These are phyloP conservation scores for Letharia lupina DNA, from an alignment of 495 filamentous ascomycete species.

Conservation along the genomic window DNA sequence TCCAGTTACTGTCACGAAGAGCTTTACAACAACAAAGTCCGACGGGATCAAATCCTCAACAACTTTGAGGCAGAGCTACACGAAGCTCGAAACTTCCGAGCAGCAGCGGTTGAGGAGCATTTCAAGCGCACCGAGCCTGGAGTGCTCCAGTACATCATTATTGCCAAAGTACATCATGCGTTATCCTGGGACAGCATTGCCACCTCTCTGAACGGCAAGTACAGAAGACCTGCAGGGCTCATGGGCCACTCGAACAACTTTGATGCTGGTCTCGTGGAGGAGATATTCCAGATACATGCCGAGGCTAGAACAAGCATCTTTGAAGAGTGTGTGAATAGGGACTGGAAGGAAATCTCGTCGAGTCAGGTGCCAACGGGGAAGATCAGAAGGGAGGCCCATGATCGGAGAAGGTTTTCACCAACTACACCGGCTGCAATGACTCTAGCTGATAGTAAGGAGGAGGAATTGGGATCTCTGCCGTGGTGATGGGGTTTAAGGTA, in stretches of 20 bases:
- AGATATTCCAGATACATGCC: conserved; percentile 1
- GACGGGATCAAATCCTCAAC: conserved; percentile 1
- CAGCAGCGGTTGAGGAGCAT: background rate
- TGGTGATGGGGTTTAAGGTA: background rate
- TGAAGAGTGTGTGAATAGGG: background rate
- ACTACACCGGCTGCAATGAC: background rate
- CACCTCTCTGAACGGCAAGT: background rate
- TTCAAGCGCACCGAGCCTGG: background rate
- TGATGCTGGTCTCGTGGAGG: background rate
- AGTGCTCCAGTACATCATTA: conserved; percentile 3
- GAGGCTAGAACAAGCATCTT: background rate
- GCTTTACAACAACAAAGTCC: background rate
- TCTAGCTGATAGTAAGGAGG: background rate
- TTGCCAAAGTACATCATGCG: background rate
- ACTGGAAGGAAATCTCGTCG: background rate
- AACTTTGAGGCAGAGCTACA: background rate
- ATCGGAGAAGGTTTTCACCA: background rate
- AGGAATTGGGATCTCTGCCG: background rate
- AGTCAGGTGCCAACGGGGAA: background rate
- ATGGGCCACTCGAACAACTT: background rate
- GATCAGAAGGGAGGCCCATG: background rate
- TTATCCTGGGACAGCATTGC: conserved; percentile 3
- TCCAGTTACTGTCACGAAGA: conserved; percentile 5
- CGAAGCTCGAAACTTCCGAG: conserved; percentile 1
- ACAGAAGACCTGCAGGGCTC: background rate